Conservation (phyloP, 352 stramenopile species). For the Globisporangium sylvaticum region DNA sequence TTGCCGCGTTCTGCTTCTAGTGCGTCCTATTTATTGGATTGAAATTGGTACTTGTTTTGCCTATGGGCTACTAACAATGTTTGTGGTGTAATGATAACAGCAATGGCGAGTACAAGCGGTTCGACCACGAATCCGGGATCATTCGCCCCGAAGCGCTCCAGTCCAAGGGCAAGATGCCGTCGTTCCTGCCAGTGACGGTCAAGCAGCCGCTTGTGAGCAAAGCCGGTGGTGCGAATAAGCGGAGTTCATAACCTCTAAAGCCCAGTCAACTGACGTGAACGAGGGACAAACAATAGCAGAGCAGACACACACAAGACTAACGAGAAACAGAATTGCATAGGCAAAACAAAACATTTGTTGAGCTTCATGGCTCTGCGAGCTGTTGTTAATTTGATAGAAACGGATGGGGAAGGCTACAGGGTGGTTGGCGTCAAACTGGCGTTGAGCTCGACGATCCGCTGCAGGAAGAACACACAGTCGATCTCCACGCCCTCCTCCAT, state of each 20-base stretch:
- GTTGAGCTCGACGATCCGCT: conserved; percentile 36
- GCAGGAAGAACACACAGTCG: conserved; percentile 38
- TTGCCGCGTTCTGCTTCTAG: conserved; percentile 37
- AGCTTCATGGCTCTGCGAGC: neutral
- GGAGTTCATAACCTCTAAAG: neutral
- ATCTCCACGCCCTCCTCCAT: conserved; percentile 42
- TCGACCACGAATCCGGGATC: conserved; percentile 21
- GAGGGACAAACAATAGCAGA: neutral
- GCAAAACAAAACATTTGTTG: neutral
- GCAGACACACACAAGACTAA: neutral
- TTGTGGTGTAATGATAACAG: conserved; percentile 19
- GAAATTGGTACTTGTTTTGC: conserved; percentile 15
- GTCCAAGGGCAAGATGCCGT: conserved; percentile 13
- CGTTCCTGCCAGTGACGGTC: conserved; percentile 17
- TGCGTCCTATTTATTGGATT: no score
- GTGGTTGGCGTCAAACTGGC: neutral
- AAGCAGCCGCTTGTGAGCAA: conserved; percentile 8
- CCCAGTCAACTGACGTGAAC: neutral
- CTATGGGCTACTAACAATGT: conserved; percentile 5
- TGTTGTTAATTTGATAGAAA: neutral
- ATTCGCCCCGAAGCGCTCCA: conserved; percentile 16
- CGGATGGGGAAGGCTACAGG: neutral
- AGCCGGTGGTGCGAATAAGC: neutral
- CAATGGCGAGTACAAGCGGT: conserved; percentile 32
- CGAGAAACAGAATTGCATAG: neutral